phyloP scores from a whole-genome alignment of 2,329 filamentous ascomycete genomes.

The Pseudocercospora macadamiae region DNA sequence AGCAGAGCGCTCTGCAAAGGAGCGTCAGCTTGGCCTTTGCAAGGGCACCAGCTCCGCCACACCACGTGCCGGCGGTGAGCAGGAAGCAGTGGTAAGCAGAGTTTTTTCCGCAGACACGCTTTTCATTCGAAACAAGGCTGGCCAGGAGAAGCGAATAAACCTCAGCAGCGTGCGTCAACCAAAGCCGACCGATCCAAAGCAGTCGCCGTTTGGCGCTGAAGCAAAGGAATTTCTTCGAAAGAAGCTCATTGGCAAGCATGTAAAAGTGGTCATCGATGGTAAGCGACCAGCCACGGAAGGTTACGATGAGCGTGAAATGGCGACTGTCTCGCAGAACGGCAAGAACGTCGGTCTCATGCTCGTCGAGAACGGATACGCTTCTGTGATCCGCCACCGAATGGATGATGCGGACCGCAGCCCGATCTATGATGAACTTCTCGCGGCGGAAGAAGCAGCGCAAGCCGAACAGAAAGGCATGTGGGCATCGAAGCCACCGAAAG shows the following conservation, averaged over 20 bases:
- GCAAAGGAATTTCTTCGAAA: slow-evolving; percentile 96
- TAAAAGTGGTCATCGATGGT: slow-evolving; percentile 85
- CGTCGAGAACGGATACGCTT: slow-evolving; percentile 91
- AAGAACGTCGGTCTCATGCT: slow-evolving; percentile 84
- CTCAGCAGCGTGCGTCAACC: slow-evolving; percentile 92
- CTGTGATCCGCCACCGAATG: slow-evolving; percentile 91
- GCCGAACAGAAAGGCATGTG: slow-evolving; percentile 92
- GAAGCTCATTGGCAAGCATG: slow-evolving; percentile 92
- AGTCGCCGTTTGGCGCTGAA: slow-evolving; percentile 85
- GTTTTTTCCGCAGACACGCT: slow-evolving; percentile 88
- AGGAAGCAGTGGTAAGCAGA: slow-evolving; percentile 82
- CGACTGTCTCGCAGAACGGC: slow-evolving; percentile 78
- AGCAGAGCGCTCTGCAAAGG: slow-evolving; percentile 84
- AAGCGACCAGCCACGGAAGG: slow-evolving; percentile 86
- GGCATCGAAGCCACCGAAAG: slow-evolving; percentile 83
- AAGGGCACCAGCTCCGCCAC: slow-evolving; percentile 75
- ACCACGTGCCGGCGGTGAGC: slow-evolving; percentile 60
- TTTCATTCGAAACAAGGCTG: slow-evolving; percentile 80
- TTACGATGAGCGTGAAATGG: slow-evolving; percentile 93
- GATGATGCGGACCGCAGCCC: slow-evolving; percentile 92
- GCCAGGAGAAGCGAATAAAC: slow-evolving; percentile 84
- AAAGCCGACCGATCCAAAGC: slow-evolving; percentile 82
- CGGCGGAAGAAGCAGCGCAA: slow-evolving; percentile 79
- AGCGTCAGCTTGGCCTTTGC: slow-evolving; percentile 76
- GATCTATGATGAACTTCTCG: slow-evolving; percentile 87